Evolutionary conservation across 768 basidiomycete species (phyloP).

Genomic region (Porphyrellus cyaneotinctus): DNA sequence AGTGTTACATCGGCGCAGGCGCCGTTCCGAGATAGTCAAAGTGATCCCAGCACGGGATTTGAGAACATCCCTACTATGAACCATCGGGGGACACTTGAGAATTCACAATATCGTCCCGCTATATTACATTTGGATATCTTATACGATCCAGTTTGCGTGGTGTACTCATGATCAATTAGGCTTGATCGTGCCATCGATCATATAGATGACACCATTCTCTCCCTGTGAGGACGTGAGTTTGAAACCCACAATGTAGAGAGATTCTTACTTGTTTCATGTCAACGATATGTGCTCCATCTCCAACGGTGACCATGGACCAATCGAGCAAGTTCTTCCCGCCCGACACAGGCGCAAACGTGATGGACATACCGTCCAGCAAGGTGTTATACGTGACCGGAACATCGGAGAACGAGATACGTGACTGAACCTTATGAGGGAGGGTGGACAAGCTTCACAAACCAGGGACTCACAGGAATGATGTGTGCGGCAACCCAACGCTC

Average conservation of each 20-base stretch:
- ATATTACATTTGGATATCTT: neutral
- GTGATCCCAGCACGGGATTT: no score
- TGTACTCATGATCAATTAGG: constrained; percentile 13
- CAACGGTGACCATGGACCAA: constrained; percentile 59
- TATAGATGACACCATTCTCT: constrained; percentile 41
- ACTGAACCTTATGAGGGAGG: constrained; percentile 24
- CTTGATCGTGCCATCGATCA: constrained; percentile 39
- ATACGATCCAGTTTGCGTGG: neutral
- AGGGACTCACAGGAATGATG: constrained; percentile 64
- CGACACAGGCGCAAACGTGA: constrained; percentile 46
- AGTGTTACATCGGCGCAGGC: no score
- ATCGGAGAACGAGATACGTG: constrained; percentile 42
- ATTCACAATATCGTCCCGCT: neutral
- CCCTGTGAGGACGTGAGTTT: constrained; percentile 27
- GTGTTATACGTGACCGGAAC: constrained; percentile 47
- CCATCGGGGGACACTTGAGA: neutral
- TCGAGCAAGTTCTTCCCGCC: constrained; percentile 38
- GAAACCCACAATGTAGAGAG: neutral
- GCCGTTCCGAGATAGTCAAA: no score
- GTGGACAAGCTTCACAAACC: neutral
- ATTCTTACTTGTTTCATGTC: constrained; percentile 56
- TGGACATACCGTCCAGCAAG: constrained; percentile 52
- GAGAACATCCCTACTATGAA: no score
- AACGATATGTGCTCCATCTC: constrained; percentile 52
- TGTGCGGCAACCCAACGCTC: constrained; percentile 80